These are phyloP conservation scores for Trebouxia gelatinosa DNA, from an alignment of 163 green algal species.

Conservation along the genomic window DNA sequence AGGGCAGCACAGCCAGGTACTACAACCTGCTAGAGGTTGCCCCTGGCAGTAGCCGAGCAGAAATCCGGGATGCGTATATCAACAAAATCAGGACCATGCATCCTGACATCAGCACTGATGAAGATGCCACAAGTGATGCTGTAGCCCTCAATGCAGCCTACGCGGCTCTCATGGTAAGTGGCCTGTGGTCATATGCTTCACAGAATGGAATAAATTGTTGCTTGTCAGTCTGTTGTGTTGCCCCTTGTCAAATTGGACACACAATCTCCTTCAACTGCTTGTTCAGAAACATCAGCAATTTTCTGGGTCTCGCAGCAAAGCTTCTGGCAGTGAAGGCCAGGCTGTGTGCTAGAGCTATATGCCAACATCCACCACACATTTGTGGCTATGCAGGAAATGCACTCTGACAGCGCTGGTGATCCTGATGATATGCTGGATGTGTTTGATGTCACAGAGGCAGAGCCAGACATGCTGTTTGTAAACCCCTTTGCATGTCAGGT, in stretches of 20 bases:
- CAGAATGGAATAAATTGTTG: not conserved
- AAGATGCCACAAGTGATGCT: conserved; percentile 45
- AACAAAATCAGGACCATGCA: conserved; percentile 53
- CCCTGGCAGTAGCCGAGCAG: conserved; percentile 26
- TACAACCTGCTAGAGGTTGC: conserved; percentile 34
- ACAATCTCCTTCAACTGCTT: not conserved
- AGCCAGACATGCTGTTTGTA: conserved; percentile 50
- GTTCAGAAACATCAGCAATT: not conserved
- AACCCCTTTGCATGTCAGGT: conserved; percentile 57
- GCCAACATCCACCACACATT: not conserved
- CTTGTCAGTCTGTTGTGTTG: not conserved
- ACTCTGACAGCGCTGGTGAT: not conserved
- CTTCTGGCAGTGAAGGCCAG: not conserved
- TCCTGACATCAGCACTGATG: conserved; percentile 48
- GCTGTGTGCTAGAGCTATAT: not conserved
- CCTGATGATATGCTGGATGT: conserved; percentile 26
- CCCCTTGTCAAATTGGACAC: not conserved
- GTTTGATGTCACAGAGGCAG: conserved; percentile 51
- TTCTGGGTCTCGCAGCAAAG: not conserved
- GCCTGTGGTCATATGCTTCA: not conserved
- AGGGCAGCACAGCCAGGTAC: too few species aligned
- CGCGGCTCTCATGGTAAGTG: conserved; percentile 28
- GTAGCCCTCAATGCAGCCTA: conserved; percentile 51
- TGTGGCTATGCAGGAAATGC: not conserved
- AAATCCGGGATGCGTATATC: conserved; percentile 50